A percentile compares a stretch with the other conserved stretches of the same genome.
Conservation (phyloP, 345 rosid species). For the Rubroshorea leprosula region DNA sequence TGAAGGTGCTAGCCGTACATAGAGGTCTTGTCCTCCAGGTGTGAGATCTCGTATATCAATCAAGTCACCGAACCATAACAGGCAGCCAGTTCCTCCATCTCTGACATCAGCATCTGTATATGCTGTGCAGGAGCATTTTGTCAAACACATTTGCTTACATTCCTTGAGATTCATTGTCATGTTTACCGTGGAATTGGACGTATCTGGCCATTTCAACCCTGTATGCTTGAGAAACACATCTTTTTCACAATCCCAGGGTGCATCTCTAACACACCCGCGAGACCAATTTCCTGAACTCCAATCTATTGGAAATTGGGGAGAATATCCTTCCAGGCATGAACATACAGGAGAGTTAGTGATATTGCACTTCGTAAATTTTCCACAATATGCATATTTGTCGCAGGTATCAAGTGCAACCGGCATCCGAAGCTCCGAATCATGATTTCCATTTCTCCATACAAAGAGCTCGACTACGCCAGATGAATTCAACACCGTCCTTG, state of each 20-base stretch:
- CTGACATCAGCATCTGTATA: constrained; percentile 34
- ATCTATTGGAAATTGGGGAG: constrained; percentile 25
- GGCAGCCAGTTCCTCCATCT: constrained; percentile 37
- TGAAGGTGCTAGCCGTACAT: constrained; percentile 35
- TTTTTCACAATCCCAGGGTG: constrained; percentile 21
- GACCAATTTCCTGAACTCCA: constrained; percentile 36
- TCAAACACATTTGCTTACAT: constrained; percentile 31
- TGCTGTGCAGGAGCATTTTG: constrained; percentile 51
- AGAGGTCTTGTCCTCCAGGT: constrained; percentile 32
- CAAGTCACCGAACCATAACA: constrained; percentile 37
- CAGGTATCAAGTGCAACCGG: constrained; percentile 36
- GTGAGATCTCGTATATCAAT: constrained; percentile 33
- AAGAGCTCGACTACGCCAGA: constrained; percentile 29
- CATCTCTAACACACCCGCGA: constrained; percentile 39
- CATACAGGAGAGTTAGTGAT: constrained; percentile 29
- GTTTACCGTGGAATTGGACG: constrained; percentile 19
- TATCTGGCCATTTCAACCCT: constrained; percentile 44
- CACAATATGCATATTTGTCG: constrained; percentile 35
- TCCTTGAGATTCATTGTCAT: constrained; percentile 25
- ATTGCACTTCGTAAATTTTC: constrained; percentile 37
- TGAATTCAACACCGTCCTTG: constrained; percentile 26
- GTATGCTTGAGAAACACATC: constrained; percentile 30
- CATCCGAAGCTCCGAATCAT: constrained; percentile 27
- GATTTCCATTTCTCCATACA: constrained; percentile 30
- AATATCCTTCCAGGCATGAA: constrained; percentile 39